A percentile compares a stretch with the other conserved stretches of the same genome.
phyloP scores from a whole-genome alignment of 805 yeast genomes.

The Yamadazyma olivae region DNA sequence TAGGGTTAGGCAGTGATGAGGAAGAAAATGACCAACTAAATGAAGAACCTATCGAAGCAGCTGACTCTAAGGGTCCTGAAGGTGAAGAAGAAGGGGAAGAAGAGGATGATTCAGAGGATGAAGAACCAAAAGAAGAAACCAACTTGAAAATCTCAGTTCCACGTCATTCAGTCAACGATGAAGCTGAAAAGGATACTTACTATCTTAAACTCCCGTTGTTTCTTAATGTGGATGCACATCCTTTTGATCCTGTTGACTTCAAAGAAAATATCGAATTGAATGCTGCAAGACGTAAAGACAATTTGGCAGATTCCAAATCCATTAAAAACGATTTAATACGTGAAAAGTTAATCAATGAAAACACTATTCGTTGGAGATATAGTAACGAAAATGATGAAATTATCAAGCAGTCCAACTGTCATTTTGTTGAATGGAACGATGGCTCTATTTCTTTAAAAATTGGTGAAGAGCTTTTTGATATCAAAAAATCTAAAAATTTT shows the following conservation, averaged over 20 bases:
- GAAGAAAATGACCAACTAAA: conserved; percentile 3
- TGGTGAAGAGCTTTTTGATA: conserved; percentile 86
- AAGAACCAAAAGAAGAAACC: conserved; percentile 31
- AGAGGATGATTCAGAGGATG: conserved; percentile 27
- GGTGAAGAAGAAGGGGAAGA: conserved; percentile 15
- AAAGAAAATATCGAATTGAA: conserved; percentile 46
- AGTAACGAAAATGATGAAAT: conserved; percentile 70
- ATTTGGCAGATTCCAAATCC: conserved; percentile 32
- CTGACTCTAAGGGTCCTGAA: conserved; percentile 1
- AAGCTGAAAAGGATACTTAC: conserved; percentile 35
- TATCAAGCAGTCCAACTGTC: conserved; percentile 83
- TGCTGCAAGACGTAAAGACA: conserved; percentile 19
- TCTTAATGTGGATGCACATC: conserved; percentile 76
- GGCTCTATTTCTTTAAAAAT: conserved; percentile 83
- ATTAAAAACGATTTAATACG: conserved; percentile 48
- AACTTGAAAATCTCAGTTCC: conserved; percentile 40
- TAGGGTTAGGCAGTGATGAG: conserved; percentile 9
- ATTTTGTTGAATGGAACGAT: conserved; percentile 91
- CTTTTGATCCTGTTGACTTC: conserved; percentile 76
- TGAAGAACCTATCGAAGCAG: no score
- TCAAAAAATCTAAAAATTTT: conserved; percentile 57
- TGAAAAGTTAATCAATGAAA: conserved; percentile 68
- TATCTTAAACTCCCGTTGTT: conserved; percentile 77
- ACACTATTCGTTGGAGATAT: conserved; percentile 93
- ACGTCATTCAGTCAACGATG: conserved; percentile 45